Conservation (phyloP, 164 flowering plant genomes). For the Cinnamomum chago region DNA sequence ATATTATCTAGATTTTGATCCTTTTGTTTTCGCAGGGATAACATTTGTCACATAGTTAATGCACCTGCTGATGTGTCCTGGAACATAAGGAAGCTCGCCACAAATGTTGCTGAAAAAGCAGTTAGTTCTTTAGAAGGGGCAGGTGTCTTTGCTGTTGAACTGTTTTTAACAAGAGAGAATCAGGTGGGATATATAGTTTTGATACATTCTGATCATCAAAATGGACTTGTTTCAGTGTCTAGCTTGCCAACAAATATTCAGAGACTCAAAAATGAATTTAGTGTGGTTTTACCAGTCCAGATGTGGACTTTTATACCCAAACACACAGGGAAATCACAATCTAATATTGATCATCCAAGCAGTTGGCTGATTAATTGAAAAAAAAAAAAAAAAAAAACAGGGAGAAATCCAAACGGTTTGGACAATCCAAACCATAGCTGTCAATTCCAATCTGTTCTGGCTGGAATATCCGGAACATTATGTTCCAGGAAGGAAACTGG, state of each 20-base stretch:
- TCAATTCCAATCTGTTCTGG: no score
- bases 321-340: not conserved
- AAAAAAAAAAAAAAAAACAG: no score
- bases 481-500: no score
- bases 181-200: constrained; percentile 41
- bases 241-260: not conserved
- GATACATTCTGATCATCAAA: not conserved
- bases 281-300: not conserved
- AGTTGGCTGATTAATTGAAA: no score
- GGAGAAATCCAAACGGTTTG: no score
- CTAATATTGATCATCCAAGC: not conserved
- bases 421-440: no score
- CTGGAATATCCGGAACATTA: no score
- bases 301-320: not conserved
- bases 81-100: constrained; percentile 62
- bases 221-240: no score
- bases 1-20: constrained; percentile 2
- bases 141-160: constrained; percentile 94
- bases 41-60: constrained; percentile 89
- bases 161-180: constrained; percentile 76
- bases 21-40: constrained; percentile 47
- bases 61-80: constrained; percentile 85
- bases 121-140: constrained; percentile 92
- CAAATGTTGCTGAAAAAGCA: constrained; percentile 75
- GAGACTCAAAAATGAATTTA: not conserved